A percentile compares a stretch with the other conserved stretches of the same genome.
Conservation (phyloP, 352 stramenopile species). For the Phytophthora syringae region DNA sequence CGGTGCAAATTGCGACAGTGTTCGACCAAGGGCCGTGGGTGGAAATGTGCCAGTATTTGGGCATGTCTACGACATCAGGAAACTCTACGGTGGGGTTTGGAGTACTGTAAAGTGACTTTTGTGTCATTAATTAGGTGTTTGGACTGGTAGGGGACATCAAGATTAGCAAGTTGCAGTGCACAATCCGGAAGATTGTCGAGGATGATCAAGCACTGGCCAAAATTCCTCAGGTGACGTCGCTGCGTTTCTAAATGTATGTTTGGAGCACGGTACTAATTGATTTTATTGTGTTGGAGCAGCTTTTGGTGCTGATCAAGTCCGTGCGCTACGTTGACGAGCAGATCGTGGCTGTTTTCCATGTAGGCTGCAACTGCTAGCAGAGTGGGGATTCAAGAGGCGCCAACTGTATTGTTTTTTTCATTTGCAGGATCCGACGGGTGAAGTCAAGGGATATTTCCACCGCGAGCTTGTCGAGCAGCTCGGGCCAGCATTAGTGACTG, state of each 20-base stretch:
- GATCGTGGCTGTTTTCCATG: slow-evolving; percentile 79
- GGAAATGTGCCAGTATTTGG: slow-evolving; percentile 75
- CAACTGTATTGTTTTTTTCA: neutral
- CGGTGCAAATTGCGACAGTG: slow-evolving; percentile 61
- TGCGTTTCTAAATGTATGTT: neutral
- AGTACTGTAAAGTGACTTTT: neutral
- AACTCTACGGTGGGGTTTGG: slow-evolving; percentile 62
- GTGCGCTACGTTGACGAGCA: slow-evolving; percentile 85
- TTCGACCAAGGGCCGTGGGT: slow-evolving; percentile 87
- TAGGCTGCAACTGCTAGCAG: slow-evolving; percentile 15
- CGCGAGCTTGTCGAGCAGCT: slow-evolving; percentile 79
- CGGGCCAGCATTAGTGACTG: slow-evolving; percentile 55
- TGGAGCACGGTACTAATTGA: neutral
- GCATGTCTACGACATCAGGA: slow-evolving; percentile 50
- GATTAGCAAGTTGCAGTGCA: slow-evolving; percentile 67
- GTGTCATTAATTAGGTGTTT: neutral
- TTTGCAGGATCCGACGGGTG: slow-evolving; percentile 74
- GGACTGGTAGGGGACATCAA: slow-evolving; percentile 60
- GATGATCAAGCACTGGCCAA: slow-evolving; percentile 66
- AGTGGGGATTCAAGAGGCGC: neutral
- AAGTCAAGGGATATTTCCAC: slow-evolving; percentile 86
- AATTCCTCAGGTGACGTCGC: slow-evolving; percentile 48
- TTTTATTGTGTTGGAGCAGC: slow-evolving; percentile 28
- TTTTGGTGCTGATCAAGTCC: slow-evolving; percentile 83
- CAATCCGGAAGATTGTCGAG: slow-evolving; percentile 62